A percentile compares a stretch with the other conserved stretches of the same genome.
phyloP scores from a whole-genome alignment of 495 filamentous ascomycete species.

The Massariosphaeria phaeospora region DNA sequence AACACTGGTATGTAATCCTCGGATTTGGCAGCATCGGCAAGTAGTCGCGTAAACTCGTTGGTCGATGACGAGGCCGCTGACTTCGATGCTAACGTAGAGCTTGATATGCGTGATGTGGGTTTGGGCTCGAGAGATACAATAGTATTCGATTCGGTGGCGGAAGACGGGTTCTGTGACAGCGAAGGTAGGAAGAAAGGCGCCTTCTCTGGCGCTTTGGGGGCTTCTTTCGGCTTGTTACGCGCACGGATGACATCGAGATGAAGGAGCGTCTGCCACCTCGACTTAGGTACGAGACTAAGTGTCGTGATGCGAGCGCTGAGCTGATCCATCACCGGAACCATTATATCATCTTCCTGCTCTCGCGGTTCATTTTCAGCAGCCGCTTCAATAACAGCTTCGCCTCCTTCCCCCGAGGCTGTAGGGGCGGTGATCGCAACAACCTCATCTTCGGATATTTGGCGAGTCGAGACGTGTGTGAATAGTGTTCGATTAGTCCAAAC shows the following conservation, averaged over 20 bases:
- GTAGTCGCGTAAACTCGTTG: constrained; percentile 53
- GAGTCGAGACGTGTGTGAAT: constrained; percentile 80
- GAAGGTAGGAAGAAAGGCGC: constrained; percentile 94
- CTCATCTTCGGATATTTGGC: constrained; percentile 70
- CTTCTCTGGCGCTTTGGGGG: constrained; percentile 86
- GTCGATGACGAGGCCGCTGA: constrained; percentile 39
- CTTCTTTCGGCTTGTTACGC: constrained; percentile 90
- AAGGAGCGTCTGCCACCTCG: constrained; percentile 87
- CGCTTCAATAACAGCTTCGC: constrained; percentile 57
- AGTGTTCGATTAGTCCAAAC: constrained; percentile 89
- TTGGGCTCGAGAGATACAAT: neutral
- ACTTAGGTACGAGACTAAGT: constrained; percentile 80
- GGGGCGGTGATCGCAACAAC: constrained; percentile 57
- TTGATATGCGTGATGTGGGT: constrained; percentile 16
- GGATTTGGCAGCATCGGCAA: constrained; percentile 47
- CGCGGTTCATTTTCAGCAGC: constrained; percentile 41
- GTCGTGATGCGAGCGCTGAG: constrained; percentile 76
- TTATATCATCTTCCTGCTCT: constrained; percentile 35
- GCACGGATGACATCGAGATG: constrained; percentile 85
- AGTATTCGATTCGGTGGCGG: constrained; percentile 12
- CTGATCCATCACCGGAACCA: constrained; percentile 60
- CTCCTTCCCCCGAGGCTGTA: constrained; percentile 78
- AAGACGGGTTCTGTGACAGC: constrained; percentile 37
- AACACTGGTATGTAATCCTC: constrained; percentile 54
- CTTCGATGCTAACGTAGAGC: constrained; percentile 29